Evolutionary conservation across 2,329 filamentous ascomycete species (phyloP).

Genomic region (Lasiodiplodia hormozganensis): DNA sequence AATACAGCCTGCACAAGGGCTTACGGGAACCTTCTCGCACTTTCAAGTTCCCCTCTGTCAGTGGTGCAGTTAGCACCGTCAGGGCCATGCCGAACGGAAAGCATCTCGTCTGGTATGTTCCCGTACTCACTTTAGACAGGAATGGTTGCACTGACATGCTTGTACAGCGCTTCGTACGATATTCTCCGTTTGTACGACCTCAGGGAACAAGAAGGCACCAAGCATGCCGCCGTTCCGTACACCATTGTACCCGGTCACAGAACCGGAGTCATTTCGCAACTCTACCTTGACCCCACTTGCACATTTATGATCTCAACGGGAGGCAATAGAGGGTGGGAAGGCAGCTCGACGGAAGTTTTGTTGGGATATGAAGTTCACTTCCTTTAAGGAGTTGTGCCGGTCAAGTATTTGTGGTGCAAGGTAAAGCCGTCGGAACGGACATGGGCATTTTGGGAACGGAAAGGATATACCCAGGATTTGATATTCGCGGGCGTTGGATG

Average conservation of each 20-base stretch:
- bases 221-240: conserved; percentile 86
- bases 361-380: conserved; percentile 86
- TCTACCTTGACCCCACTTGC: conserved; percentile 88
- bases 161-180: conserved; percentile 80
- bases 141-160: conserved; percentile 30
- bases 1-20: conserved; percentile 85
- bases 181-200: conserved; percentile 94
- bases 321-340: conserved; percentile 95
- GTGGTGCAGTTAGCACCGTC: conserved; percentile 87
- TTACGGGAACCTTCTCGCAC: conserved; percentile 76
- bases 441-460: conserved; percentile 18
- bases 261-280: conserved; percentile 83
- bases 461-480: conserved; percentile 26
- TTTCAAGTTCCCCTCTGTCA: conserved; percentile 88
- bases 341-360: conserved; percentile 84
- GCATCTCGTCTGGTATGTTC: conserved; percentile 79
- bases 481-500: conserved; percentile 22
- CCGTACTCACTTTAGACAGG: background rate
- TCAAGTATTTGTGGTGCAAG: background rate
- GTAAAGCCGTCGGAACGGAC: background rate
- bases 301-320: conserved; percentile 91
- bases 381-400: conserved; percentile 1
- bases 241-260: conserved; percentile 93
- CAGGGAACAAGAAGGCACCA: conserved; percentile 67
- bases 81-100: conserved; percentile 90